Evolutionary conservation across 2,329 filamentous ascomycete species (phyloP).

Genomic region (Aspergillus cejpii): DNA sequence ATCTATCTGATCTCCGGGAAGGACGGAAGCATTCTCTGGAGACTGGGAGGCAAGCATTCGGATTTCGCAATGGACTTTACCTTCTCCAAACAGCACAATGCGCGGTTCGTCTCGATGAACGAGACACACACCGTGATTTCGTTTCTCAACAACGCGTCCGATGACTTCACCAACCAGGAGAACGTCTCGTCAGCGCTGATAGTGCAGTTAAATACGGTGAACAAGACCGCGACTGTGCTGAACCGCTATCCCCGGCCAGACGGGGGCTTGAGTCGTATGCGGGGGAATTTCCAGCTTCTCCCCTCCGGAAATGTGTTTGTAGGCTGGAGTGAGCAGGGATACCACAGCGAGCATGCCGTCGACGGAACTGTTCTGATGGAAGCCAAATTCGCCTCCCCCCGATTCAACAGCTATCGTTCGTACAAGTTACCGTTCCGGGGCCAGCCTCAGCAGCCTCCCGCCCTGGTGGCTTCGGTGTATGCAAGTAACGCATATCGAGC

Average conservation of each 20-base stretch:
- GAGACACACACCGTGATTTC: conserved; percentile 28
- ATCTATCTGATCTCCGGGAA: conserved; percentile 37
- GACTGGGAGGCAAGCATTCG: conserved; percentile 31
- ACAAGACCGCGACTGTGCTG: conserved; percentile 27
- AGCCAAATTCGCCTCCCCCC: conserved; percentile 29
- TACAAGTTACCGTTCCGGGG: conserved; percentile 37
- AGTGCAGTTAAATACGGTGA: conserved; percentile 26
- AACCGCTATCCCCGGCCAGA: conserved; percentile 33
- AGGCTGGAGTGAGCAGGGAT: conserved; percentile 35
- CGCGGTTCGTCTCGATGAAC: conserved; percentile 28
- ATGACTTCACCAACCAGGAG: conserved; percentile 27
- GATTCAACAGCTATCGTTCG: conserved; percentile 37
- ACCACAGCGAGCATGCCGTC: conserved; percentile 31
- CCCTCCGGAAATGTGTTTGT: conserved; percentile 35
- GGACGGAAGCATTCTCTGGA: conserved; percentile 36
- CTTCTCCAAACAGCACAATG: conserved; percentile 37
- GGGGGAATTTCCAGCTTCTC: conserved; percentile 33
- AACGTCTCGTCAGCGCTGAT: conserved; percentile 26
- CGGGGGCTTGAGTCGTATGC: conserved; percentile 27
- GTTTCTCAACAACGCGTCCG: conserved; percentile 32
- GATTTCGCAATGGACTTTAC: conserved; percentile 31
- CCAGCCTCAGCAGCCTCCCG: conserved; percentile 28
- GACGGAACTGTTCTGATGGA: conserved; percentile 35
- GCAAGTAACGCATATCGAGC: conserved; percentile 22
- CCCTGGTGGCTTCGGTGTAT: conserved; percentile 29